Conservation (phyloP, 2,329 filamentous ascomycete genomes). For the Lecanosticta acicola region DNA sequence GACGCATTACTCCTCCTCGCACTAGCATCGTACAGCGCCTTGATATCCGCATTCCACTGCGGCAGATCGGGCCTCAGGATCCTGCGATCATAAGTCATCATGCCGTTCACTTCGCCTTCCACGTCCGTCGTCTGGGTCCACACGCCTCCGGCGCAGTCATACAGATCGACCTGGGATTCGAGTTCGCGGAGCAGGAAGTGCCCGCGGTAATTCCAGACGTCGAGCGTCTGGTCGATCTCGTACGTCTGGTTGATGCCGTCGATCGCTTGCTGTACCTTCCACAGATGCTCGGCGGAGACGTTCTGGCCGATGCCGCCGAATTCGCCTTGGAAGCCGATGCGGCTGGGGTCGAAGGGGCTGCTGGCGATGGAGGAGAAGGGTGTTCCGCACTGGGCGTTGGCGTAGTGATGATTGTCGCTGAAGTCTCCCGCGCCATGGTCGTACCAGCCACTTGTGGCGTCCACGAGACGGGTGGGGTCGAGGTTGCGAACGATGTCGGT, state of each 20-base stretch:
- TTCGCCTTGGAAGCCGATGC: constrained; percentile 66
- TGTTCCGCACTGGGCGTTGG: constrained; percentile 64
- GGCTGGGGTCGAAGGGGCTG: constrained; percentile 51
- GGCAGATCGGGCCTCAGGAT: constrained; percentile 45
- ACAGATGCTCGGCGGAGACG: constrained; percentile 57
- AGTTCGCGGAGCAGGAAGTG: constrained; percentile 48
- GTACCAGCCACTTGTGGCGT: constrained; percentile 60
- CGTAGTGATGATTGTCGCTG: constrained; percentile 66
- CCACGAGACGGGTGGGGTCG: constrained; percentile 60
- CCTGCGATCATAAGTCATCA: constrained; percentile 59
- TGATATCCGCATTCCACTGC: constrained; percentile 58
- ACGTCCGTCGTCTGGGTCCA: constrained; percentile 70
- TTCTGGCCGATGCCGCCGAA: constrained; percentile 66
- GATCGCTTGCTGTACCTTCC: constrained; percentile 58
- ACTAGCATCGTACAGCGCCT: constrained; percentile 54
- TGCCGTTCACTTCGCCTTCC: constrained; percentile 67
- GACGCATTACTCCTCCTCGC: constrained; percentile 19
- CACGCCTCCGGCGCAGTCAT: constrained; percentile 60
- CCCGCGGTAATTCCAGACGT: constrained; percentile 62
- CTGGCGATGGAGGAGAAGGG: constrained; percentile 59
- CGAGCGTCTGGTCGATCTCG: constrained; percentile 55
- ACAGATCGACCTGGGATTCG: constrained; percentile 47
- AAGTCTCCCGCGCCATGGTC: constrained; percentile 66
- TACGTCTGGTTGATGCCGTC: constrained; percentile 59
- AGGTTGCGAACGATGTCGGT: constrained; percentile 51